These are phyloP conservation scores for Globisporangium irregulare DNA, from an alignment of 352 stramenopile species.

Conservation along the genomic window DNA sequence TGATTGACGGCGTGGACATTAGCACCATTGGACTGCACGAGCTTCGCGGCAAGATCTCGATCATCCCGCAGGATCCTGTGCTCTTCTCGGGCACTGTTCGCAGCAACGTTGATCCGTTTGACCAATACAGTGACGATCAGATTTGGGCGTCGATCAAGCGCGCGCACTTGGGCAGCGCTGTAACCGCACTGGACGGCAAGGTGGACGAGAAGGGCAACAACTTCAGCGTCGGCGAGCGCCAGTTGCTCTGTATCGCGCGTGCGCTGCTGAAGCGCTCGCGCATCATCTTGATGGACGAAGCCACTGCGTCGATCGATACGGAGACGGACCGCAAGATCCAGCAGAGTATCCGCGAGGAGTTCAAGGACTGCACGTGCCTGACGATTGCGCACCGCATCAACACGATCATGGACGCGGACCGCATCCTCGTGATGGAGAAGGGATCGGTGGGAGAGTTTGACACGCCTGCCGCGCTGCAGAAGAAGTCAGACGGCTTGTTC, in stretches of 20 bases:
- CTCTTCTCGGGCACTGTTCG: slow-evolving; percentile 87
- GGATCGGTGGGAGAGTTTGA: slow-evolving; percentile 94
- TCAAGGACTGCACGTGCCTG: slow-evolving; percentile 90
- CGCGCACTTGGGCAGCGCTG: slow-evolving; percentile 66
- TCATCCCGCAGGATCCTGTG: slow-evolving; percentile 90
- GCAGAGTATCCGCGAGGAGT: slow-evolving; percentile 91
- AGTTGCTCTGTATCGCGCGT: slow-evolving; percentile 95
- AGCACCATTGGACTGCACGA: slow-evolving; percentile 26
- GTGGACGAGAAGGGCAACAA: slow-evolving; percentile 92
- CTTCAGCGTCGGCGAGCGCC: slow-evolving; percentile 94
- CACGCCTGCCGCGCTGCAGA: slow-evolving; percentile 70
- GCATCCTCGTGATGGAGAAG: slow-evolving; percentile 94
- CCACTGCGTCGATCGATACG: slow-evolving; percentile 90
- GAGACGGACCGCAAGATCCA: slow-evolving; percentile 91
- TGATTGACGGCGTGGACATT: slow-evolving; percentile 34
- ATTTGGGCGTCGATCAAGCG: slow-evolving; percentile 68
- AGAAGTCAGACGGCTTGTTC: slow-evolving; percentile 70
- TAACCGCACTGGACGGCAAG: slow-evolving; percentile 39
- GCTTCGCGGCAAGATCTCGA: slow-evolving; percentile 37
- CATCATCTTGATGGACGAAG: slow-evolving; percentile 98
- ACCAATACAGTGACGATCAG: slow-evolving; percentile 66
- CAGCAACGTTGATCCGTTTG: slow-evolving; percentile 88
- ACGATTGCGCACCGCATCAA: slow-evolving; percentile 98
- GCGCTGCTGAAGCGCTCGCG: slow-evolving; percentile 89
- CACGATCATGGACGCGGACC: slow-evolving; percentile 96